phyloP scores from a whole-genome alignment of 2,329 filamentous ascomycete species.

The Dendrostoma leiphaemia region DNA sequence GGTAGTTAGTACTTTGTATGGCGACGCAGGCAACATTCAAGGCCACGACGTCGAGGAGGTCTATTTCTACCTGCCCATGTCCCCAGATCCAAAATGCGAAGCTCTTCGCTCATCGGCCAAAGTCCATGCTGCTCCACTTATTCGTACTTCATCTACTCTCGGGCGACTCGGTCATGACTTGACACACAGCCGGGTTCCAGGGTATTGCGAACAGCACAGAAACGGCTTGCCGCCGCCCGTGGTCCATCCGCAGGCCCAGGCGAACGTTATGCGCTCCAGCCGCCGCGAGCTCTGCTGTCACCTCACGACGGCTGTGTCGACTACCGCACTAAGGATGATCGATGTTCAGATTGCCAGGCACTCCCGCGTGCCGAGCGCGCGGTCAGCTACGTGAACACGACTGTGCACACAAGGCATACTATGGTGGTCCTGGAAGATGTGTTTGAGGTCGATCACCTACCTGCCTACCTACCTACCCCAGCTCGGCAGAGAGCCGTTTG shows the following conservation, averaged over 20 bases:
- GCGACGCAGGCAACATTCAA: neutral
- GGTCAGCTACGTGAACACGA: no score
- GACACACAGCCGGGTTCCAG: constrained; percentile 12
- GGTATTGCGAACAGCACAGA: neutral
- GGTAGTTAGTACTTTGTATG: no score
- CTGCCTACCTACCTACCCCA: neutral
- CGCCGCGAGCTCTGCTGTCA: neutral
- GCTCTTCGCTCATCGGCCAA: no score
- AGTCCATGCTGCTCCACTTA: neutral
- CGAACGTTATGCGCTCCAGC: neutral
- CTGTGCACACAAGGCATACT: no score
- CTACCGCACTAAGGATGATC: neutral
- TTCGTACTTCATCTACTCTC: neutral
- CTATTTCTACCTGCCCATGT: no score
- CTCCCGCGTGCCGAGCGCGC: constrained; percentile 1
- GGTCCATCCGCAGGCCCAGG: constrained; percentile 9
- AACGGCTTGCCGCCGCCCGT: neutral
- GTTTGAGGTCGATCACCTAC: neutral
- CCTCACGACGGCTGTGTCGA: neutral
- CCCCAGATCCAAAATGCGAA: no score
- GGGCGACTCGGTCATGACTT: constrained; percentile 8
- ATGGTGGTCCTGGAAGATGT: no score
- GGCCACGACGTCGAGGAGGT: neutral
- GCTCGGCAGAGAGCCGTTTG: neutral
- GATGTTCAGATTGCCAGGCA: neutral